Evolutionary conservation across 768 basidiomycete genomes (phyloP), one percentile per base, ranked within the genome.

Genomic region (Lactifluus pinguis): DNA sequence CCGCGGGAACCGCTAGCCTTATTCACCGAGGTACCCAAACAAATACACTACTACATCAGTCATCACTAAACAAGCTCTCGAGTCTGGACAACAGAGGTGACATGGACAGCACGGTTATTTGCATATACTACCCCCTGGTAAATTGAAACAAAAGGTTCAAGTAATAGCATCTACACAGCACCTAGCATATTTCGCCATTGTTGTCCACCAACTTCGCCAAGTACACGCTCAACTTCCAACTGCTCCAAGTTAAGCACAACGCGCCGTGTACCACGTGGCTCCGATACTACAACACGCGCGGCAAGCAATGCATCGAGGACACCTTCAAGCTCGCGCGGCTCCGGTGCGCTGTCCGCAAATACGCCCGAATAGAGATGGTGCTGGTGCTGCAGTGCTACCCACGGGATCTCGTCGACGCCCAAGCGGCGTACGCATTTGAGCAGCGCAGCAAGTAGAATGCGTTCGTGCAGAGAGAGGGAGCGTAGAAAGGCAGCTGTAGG

Each of bases 351-450:
- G 36, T 79, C 77, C 8, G 80, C 75, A 14, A 97, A 80, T 2
- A 83, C 75, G 62, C 82, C 80, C 53, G 83, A 78, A 63, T 92
- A 88, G 7, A 81, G 79, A 32, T 83, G 70, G 68, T 93, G 90
- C 69, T 95, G 92, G 56, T 85, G 77, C 60, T 84, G 80, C 45
- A 95, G 88, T 64, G 91, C 87, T 30, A 80, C 79, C 89, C 89
- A 94, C 66, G 83, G 83, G 51, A 98, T 86, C 74, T 94, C 92
- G 55, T 92, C 86, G 0, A 98, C 80, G 30, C 94, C 94, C 62
- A 89, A 86, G 48, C 88, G 79, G 70, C 85, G 84, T 48, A 91
- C 80, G 69, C 91, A 92, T 67, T 88, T 87, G 29, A 95, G 74
- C 41, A 95, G 71, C 1, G 93, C 83, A 15, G 87, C 87, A 17